Percentiles rank a stretch among this genome's conserved stretches.
These are phyloP conservation scores for Acanthamoeba royreba DNA, from an alignment of 208 protist genomes.

Conservation along the genomic window DNA sequence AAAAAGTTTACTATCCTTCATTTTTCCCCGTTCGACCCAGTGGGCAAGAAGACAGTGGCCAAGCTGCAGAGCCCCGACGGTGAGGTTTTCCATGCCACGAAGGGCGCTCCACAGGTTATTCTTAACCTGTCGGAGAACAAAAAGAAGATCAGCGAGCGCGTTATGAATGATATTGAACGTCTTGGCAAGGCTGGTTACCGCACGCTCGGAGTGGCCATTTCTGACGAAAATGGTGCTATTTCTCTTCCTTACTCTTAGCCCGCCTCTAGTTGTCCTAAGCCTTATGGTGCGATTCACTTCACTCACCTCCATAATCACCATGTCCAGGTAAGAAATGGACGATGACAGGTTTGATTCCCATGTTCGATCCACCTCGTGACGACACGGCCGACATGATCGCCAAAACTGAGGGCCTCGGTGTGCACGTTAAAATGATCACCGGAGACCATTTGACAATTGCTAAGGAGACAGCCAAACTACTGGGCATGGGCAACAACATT, in stretches of 20 bases:
- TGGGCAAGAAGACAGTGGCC: conserved; percentile 51
- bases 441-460: conserved; percentile 90
- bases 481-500: conserved; percentile 90
- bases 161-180: background rate
- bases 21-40: conserved; percentile 51
- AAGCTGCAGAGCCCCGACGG: background rate
- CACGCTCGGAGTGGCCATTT: background rate
- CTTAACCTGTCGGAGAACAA: conserved; percentile 54
- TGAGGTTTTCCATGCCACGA: conserved; percentile 82
- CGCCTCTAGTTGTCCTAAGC: too few species aligned
- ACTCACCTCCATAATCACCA: background rate
- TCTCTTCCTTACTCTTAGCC: too few species aligned
- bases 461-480: conserved; percentile 88
- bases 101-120: conserved; percentile 70
- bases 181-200: conserved; percentile 5
- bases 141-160: conserved; percentile 68
- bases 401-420: conserved; percentile 83
- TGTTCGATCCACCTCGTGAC: conserved; percentile 90
- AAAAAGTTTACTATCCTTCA: background rate
- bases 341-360: conserved; percentile 87
- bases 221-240: background rate
- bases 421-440: conserved; percentile 94
- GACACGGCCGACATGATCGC: conserved; percentile 89
- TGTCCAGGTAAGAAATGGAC: conserved; percentile 67
- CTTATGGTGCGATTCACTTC: background rate